These are phyloP conservation scores for Psophocarpus tetragonolobus DNA, from an alignment of 306 rosid genomes.

Conservation along the genomic window DNA sequence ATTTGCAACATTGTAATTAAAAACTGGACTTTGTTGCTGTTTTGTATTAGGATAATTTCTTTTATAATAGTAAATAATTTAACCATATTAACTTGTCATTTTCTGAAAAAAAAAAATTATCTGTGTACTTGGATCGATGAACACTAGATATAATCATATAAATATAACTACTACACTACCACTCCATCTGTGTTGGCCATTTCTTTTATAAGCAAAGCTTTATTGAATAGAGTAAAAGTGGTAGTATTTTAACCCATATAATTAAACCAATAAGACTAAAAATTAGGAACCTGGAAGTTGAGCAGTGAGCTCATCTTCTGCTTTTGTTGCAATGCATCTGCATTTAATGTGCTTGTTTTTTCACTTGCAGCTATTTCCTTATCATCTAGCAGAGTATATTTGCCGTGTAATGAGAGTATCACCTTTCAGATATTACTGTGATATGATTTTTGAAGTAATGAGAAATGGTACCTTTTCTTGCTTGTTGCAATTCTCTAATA, in stretches of 20 bases:
- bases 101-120: background rate
- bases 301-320: conserved; percentile 1
- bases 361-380: conserved; percentile 91
- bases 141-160: background rate
- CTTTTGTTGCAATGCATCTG: conserved; percentile 31
- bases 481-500: conserved; percentile 37
- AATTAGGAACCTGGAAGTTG: background rate
- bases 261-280: background rate
- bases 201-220: background rate
- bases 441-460: conserved; percentile 98
- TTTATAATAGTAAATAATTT: background rate
- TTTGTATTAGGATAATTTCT: background rate
- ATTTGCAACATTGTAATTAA: background rate
- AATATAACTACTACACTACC: background rate
- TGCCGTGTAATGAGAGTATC: conserved; percentile 98
- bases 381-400: conserved; percentile 90
- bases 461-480: conserved; percentile 69
- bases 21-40: conserved; percentile 10
- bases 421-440: conserved; percentile 96
- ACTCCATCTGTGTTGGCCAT: background rate
- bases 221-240: background rate
- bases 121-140: conserved; percentile 12
- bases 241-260: too few species aligned
- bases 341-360: conserved; percentile 39
- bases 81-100: background rate